phyloP scores from a whole-genome alignment of 129 eudicot genomes.

The Kitagawia praeruptora region DNA sequence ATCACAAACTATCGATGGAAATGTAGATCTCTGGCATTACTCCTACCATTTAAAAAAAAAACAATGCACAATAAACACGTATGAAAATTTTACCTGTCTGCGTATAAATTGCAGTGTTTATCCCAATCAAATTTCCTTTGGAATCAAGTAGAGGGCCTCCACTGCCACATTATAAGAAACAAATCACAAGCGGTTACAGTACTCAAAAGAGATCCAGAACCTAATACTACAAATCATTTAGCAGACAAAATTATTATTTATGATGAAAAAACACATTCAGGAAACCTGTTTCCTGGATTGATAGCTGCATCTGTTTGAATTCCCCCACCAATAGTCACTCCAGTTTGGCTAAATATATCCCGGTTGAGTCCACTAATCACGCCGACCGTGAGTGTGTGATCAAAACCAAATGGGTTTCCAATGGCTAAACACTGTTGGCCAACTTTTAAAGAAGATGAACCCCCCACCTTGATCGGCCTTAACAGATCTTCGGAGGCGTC shows the following conservation, averaged over 20 bases:
- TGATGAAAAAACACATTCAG: background rate
- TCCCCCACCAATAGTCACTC: slow-evolving; percentile 97
- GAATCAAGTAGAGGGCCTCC: slow-evolving; percentile 96
- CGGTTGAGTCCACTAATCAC: slow-evolving; percentile 93
- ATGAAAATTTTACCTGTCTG: slow-evolving; percentile 55
- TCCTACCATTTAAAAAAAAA: background rate
- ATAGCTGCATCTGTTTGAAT: slow-evolving; percentile 99
- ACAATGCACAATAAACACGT: background rate
- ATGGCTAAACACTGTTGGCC: slow-evolving; percentile 96
- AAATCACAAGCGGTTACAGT: background rate
- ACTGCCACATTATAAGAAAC: slow-evolving; percentile 35
- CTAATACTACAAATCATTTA: background rate
- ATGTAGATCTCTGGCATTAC: background rate
- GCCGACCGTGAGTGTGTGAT: slow-evolving; percentile 96
- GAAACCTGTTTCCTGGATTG: slow-evolving; percentile 93
- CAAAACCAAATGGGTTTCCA: slow-evolving; percentile 99
- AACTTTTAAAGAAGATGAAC: slow-evolving; percentile 71
- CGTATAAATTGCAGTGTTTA: slow-evolving; percentile 94
- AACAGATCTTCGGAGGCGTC: slow-evolving; percentile 77
- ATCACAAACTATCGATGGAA: background rate
- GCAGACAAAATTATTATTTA: background rate
- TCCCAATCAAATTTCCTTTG: slow-evolving; percentile 85
- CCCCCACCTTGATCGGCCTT: slow-evolving; percentile 76
- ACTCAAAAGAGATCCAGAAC: background rate
- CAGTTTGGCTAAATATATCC: slow-evolving; percentile 94